phyloP scores from a whole-genome alignment of 495 filamentous ascomycete genomes.

The Cercophora scortea region DNA sequence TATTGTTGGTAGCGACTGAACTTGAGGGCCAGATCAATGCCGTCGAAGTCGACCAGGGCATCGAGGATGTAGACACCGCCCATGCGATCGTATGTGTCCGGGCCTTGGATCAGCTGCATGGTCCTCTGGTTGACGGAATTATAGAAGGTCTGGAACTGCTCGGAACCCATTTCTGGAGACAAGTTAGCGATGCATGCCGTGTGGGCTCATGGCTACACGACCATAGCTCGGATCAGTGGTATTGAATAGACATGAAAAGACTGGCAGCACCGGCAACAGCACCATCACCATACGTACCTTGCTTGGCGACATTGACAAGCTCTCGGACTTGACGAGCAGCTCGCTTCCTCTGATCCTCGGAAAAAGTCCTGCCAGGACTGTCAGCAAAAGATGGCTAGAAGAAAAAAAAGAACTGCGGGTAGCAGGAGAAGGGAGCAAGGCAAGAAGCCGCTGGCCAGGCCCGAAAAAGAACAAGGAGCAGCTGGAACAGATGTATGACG shows the following conservation, averaged over 20 bases:
- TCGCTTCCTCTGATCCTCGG: constrained; percentile 33
- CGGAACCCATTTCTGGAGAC: constrained; percentile 59
- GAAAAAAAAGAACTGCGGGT: background rate
- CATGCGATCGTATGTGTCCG: constrained; percentile 77
- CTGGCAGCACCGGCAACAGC: too few relatives aligned
- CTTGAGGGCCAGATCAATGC: constrained; percentile 88
- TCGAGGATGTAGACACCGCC: constrained; percentile 90
- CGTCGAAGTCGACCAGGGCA: constrained; percentile 88
- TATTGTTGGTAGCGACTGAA: constrained; percentile 88
- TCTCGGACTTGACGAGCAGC: constrained; percentile 34
- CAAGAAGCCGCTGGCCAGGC: too few relatives aligned
- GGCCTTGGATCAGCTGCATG: constrained; percentile 67
- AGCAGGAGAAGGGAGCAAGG: background rate
- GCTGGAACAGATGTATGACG: too few relatives aligned
- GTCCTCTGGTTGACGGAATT: constrained; percentile 70
- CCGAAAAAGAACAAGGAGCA: too few relatives aligned
- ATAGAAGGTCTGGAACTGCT: constrained; percentile 73
- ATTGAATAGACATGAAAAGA: too few relatives aligned
- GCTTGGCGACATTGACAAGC: constrained; percentile 29
- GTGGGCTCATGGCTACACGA: too few relatives aligned
- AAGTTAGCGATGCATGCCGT: constrained; percentile 1
- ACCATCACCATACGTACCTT: constrained; percentile 13
- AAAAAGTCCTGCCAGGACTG: constrained; percentile 1
- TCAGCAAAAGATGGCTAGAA: background rate
- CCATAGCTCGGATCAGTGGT: too few relatives aligned